These are phyloP conservation scores for Quercus dentata DNA, from an alignment of 306 rosid species.

Conservation along the genomic window DNA sequence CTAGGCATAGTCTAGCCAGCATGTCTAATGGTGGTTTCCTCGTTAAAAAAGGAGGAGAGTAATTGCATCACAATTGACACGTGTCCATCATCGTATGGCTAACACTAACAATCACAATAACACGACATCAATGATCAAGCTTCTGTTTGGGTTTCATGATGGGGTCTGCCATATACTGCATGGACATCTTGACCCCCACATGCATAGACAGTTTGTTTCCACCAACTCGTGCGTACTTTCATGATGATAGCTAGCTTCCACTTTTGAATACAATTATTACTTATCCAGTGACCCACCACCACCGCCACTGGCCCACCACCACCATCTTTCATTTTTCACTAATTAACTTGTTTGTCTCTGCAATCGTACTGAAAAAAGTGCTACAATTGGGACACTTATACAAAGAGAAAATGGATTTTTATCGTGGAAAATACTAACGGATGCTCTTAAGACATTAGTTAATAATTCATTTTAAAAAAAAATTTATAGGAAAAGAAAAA, in stretches of 20 bases:
- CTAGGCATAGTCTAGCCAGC: background rate
- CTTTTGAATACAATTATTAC: background rate
- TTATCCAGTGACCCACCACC: too few relatives aligned
- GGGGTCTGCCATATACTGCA: background rate
- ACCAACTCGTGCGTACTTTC: background rate
- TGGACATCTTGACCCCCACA: background rate
- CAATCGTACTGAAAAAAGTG: too few relatives aligned
- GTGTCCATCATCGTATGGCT: background rate
- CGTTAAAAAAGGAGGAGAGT: background rate
- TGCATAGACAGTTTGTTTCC: background rate
- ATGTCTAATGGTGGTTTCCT: background rate
- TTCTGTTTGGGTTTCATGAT: background rate
- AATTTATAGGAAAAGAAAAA: accelerated
- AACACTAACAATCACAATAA: background rate
- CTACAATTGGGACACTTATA: too few relatives aligned
- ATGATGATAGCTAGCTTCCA: background rate
- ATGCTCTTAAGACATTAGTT: accelerated
- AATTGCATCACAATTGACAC: background rate
- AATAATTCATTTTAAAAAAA: accelerated
- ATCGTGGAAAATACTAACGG: accelerated
- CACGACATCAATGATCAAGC: background rate
- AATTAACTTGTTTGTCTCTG: too few relatives aligned
- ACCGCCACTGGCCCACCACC: too few relatives aligned
- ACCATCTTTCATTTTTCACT: too few relatives aligned
- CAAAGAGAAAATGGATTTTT: too few relatives aligned